Evolutionary conservation across 2,329 filamentous ascomycete species (phyloP), one percentile per base, ranked within the genome.

Genomic region (Fusarium sp.): DNA sequence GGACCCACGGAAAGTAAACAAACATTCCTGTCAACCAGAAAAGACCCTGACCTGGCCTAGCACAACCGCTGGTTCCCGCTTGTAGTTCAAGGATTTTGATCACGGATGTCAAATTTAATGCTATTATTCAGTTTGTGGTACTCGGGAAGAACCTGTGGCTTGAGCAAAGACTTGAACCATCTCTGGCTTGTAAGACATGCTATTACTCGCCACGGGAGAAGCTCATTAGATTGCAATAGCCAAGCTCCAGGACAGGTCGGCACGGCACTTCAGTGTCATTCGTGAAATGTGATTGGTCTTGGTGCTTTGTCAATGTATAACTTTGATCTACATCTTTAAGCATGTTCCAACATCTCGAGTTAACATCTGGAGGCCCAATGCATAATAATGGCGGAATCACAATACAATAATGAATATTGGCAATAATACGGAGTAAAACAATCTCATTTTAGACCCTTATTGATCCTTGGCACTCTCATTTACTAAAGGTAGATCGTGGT

Each of bases 41-140:
- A 29, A 20, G 56, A 68, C 64, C 65, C 56, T 68, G 65, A 33
- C 64, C 65, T 45, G 35, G 64, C n/a, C n/a, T 68, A 63, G 65
- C 25, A 35, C 22, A 53, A 17, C 64, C 64, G 39, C 35, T 45
- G 38, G 65, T 45, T 68, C 56, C 65, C 64, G 63, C 18, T 31
- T 20, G 3, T 39, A 39, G 33, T 44, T 25, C 29, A 33, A 5
- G n/a, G 64, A 17, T 67, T 38, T 63, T 55, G 29, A 10, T 27
- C n/a, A 50, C 44, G 15, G n/a, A 41, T n/a, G 27, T 17, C 18
- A 44, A 44, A 56, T 39, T 38, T 20, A 22, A 41, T 31, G 35
- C 18, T 35, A 35, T 35, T 20, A 7, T 27, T 33, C 1, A 27
- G 13, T 42, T 58, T 53, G 38, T 46, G 20, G 25, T 36, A 49